Evolutionary conservation across 768 basidiomycete genomes (phyloP).

Genomic region (Tremella fuciformis): DNA sequence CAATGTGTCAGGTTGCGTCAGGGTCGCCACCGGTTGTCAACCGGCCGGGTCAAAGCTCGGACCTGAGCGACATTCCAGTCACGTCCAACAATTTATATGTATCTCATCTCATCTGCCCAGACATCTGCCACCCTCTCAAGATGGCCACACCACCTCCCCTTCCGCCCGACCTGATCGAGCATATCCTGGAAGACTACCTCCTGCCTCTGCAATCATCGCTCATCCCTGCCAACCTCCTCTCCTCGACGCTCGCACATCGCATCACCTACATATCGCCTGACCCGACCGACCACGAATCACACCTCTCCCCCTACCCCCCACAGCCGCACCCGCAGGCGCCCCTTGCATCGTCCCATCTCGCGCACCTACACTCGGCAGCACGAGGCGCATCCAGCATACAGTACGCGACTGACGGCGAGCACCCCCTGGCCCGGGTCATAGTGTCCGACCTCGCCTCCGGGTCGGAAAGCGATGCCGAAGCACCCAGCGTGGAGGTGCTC

Average conservation of each 20-base stretch:
- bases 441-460: background rate
- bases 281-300: conserved; percentile 30
- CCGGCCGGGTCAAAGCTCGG: too few relatives aligned
- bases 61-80: too few relatives aligned
- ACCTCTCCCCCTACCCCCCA: conserved; percentile 28
- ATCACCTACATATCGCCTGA: conserved; percentile 40
- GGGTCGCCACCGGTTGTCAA: too few relatives aligned
- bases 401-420: conserved; percentile 20
- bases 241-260: conserved; percentile 34
- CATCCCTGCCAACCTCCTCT: conserved; percentile 33
- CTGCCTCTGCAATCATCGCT: conserved; percentile 34
- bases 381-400: conserved; percentile 1
- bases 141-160: background rate
- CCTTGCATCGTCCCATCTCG: background rate
- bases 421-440: background rate
- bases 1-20: too few relatives aligned
- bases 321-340: conserved; percentile 7
- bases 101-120: too few relatives aligned
- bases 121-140: background rate
- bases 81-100: too few relatives aligned
- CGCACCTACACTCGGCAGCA: background rate
- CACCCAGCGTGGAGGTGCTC: background rate
- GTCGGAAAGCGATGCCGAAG: background rate
- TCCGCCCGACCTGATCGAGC: background rate
- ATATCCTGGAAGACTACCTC: conserved; percentile 9